These are phyloP conservation scores for Neoascochyta sp. DNA, from an alignment of 2,329 filamentous ascomycete species.

Conservation along the genomic window DNA sequence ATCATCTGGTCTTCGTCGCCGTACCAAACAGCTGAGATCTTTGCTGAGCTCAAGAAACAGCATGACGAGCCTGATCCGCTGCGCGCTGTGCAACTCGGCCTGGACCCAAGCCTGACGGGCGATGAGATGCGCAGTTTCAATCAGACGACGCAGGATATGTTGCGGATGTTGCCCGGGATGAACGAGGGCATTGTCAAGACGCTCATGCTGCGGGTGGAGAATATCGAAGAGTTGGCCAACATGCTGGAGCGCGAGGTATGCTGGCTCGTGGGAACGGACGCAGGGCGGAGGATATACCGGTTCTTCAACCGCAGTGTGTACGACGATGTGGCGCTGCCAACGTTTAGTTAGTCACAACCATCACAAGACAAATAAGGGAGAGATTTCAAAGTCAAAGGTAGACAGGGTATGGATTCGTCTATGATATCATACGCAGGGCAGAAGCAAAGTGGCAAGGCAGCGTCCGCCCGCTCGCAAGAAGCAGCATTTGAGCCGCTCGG, in stretches of 20 bases:
- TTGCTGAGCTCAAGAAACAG: conserved; percentile 85
- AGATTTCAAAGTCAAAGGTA: conserved; percentile 1
- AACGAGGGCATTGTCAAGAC: conserved; percentile 68
- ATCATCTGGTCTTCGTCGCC: conserved; percentile 93
- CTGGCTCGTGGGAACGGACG: conserved; percentile 71
- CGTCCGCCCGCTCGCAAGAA: conserved; percentile 40
- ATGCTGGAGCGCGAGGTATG: conserved; percentile 72
- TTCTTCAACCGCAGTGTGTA: conserved; percentile 71
- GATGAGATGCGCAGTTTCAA: conserved; percentile 70
- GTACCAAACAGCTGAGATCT: conserved; percentile 96
- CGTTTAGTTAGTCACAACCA: conserved; percentile 11
- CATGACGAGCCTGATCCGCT: conserved; percentile 88
- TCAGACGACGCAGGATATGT: conserved; percentile 83
- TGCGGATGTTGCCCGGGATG: conserved; percentile 78
- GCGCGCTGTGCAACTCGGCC: conserved; percentile 75
- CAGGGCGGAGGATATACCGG: conserved; percentile 68
- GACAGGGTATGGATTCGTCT: conserved; percentile 4
- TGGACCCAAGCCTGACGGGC: conserved; percentile 57
- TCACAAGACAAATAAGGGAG: background rate
- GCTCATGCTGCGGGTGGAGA: conserved; percentile 69
- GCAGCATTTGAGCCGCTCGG: conserved; percentile 40
- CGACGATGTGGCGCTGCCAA: conserved; percentile 28
- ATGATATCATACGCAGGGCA: background rate
- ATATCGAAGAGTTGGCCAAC: conserved; percentile 78
- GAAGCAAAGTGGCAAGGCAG: too few species aligned